Base-by-base conservation (phyloP, 2,329 filamentous ascomycete species). In the Aspergillus pseudotamarii region DNA sequence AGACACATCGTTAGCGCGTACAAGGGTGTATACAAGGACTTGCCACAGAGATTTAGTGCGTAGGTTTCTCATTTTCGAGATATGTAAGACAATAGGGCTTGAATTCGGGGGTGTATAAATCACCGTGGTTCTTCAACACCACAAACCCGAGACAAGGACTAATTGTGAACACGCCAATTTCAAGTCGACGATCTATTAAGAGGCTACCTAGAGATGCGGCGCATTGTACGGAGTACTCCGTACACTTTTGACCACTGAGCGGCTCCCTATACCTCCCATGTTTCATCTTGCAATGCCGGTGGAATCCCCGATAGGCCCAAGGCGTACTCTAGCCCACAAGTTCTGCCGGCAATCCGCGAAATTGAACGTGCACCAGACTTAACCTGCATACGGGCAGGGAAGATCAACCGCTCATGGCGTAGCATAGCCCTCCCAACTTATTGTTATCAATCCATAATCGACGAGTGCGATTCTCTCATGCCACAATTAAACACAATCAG, bases 401-500 rank as follows among this genome's bases (percentile, higher is more conserved):
- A 38, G 30, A 54, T 12, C 19, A 16, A 12, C 32, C 19, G 32
- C 32, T 50, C 21, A 51, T n/a, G 45, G 36, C 12, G 51, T n/a
- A 55, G 34, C 32, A 38, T 38, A 16, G n/a, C 21, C 51, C 26
- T 32, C 32, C 51, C 30, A 36, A n/a, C 38, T 34, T 26, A 30
- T 48, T 19, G n/a, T 28, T 50, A 32, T 30, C 51, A 50, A 46
- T 50, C 14, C 19, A 28, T 58, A 45, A 50, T 48, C 34, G 38
- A 46, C 36, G 16, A 38, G 41, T 57, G 46, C 30, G 55, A 61
- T 48, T 46, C 59, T 56, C 56, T 26, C 58, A 63, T 63, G 34
- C 45, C 53, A 57, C 51, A 62, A 64, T 48, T 50, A 58, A 61
- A 57, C 46, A 66, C 60, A 61, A 61, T 62, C 61, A 55, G 62